These are phyloP conservation scores for Neonectria neomacrospora DNA, from an alignment of 2,329 filamentous ascomycete genomes.

Conservation along the genomic window DNA sequence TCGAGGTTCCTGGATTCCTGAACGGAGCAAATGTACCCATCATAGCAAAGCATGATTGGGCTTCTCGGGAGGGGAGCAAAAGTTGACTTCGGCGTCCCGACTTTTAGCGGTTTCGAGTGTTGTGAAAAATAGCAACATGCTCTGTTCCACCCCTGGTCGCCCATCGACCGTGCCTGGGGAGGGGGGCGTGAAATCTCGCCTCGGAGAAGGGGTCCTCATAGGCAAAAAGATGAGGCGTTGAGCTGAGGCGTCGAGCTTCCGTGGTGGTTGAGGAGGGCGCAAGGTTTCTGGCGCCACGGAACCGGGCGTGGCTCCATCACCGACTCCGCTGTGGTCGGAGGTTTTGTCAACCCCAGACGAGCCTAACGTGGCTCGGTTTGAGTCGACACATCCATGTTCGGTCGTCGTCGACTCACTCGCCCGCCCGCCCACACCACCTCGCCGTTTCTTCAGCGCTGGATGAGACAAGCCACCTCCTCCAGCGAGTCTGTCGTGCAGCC, in stretches of 20 bases:
- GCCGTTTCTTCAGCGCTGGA: constrained; percentile 41
- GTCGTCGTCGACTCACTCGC: constrained; percentile 42
- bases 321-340: constrained; percentile 41
- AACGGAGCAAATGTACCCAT: constrained; percentile 17
- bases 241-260: constrained; percentile 34
- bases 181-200: constrained; percentile 34
- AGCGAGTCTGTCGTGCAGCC: constrained; percentile 43
- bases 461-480: constrained; percentile 46
- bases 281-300: constrained; percentile 32
- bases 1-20: constrained; percentile 34
- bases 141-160: constrained; percentile 34
- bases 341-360: constrained; percentile 47
- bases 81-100: constrained; percentile 33
- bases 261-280: constrained; percentile 15
- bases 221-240: constrained; percentile 18
- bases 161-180: constrained; percentile 29
- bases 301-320: constrained; percentile 35
- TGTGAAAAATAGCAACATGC: constrained; percentile 45
- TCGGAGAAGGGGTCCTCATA: constrained; percentile 21
- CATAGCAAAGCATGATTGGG: constrained; percentile 32
- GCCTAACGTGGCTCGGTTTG: constrained; percentile 45
- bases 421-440: constrained; percentile 42
- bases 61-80: constrained; percentile 26
- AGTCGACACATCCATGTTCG: constrained; percentile 42
- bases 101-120: constrained; percentile 45